Percentiles rank a stretch among this genome's conserved stretches.
These are phyloP conservation scores for Apiospora hydei DNA, from an alignment of 2,329 filamentous ascomycete genomes.

Conservation along the genomic window DNA sequence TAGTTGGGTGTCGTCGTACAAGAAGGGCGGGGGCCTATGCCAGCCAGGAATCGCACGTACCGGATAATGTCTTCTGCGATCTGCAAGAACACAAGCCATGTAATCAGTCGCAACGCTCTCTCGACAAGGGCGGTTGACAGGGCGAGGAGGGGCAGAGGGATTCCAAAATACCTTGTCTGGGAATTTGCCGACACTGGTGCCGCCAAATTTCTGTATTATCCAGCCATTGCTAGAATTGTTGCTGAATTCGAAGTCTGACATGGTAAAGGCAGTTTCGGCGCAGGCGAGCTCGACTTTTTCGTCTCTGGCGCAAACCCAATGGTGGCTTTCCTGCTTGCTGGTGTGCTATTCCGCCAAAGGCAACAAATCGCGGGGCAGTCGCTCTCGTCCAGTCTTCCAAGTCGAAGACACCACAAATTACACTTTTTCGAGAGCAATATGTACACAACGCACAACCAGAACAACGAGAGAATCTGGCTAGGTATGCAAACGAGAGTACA, in stretches of 20 bases:
- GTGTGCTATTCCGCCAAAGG: slow-evolving; percentile 2
- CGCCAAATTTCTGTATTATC: slow-evolving; percentile 95
- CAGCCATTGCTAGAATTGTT: slow-evolving; percentile 61
- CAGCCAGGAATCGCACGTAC: slow-evolving; percentile 46
- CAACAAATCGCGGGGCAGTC: slow-evolving; percentile 14
- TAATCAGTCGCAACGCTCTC: slow-evolving; percentile 28
- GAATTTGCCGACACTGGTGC: slow-evolving; percentile 95
- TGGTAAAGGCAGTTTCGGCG: slow-evolving; percentile 11
- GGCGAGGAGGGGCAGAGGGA: slow-evolving; percentile 34
- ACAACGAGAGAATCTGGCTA: neutral
- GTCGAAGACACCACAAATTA: slow-evolving; percentile 1
- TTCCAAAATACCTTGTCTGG: slow-evolving; percentile 66
- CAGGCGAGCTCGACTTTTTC: neutral
- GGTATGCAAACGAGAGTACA: neutral
- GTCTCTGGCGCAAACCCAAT: slow-evolving; percentile 18
- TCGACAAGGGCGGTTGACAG: slow-evolving; percentile 2
- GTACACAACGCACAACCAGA: neutral
- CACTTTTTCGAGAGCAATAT: neutral
- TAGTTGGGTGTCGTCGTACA: neutral
- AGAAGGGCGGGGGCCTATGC: neutral
- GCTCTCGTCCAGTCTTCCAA: neutral
- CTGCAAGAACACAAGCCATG: slow-evolving; percentile 32
- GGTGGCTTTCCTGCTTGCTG: neutral
- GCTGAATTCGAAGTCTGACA: slow-evolving; percentile 11
- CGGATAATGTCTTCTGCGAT: slow-evolving; percentile 76